Conservation (phyloP, 2,329 filamentous ascomycete species). For the Scedosporium aurantiacum region DNA sequence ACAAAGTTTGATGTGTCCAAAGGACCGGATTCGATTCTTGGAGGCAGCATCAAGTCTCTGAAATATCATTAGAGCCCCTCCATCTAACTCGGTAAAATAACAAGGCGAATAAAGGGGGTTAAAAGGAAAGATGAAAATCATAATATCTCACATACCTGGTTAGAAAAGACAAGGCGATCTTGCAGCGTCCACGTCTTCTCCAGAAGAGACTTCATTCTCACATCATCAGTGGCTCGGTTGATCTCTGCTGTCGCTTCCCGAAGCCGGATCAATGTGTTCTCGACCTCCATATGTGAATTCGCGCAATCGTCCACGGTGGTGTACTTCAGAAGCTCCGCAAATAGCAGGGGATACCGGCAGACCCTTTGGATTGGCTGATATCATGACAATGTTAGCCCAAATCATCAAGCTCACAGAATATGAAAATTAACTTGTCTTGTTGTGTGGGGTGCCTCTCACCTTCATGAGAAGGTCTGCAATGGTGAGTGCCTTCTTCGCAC, state of each 20-base stretch:
- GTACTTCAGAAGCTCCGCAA: constrained; percentile 69
- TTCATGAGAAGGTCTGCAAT: constrained; percentile 85
- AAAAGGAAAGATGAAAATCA: not conserved
- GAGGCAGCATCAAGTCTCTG: constrained; percentile 40
- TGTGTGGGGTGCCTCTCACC: constrained; percentile 32
- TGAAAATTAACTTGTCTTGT: no score
- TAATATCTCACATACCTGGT: constrained; percentile 43
- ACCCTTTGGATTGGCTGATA: constrained; percentile 78
- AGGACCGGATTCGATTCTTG: constrained; percentile 59
- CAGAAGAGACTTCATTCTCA: constrained; percentile 55
- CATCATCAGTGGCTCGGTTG: constrained; percentile 74
- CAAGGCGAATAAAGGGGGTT: not conserved
- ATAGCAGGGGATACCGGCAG: constrained; percentile 81
- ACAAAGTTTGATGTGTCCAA: constrained; percentile 73
- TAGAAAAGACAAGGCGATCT: constrained; percentile 64
- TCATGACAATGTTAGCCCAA: constrained; percentile 1
- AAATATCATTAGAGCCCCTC: not conserved
- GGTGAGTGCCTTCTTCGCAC: constrained; percentile 64
- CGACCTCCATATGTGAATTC: constrained; percentile 67
- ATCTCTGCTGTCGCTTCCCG: constrained; percentile 68
- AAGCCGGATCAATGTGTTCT: constrained; percentile 59
- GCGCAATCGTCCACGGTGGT: constrained; percentile 82
- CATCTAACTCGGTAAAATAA: not conserved
- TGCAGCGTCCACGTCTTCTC: constrained; percentile 80
- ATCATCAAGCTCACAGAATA: not conserved